Percentiles rank a stretch among this genome's conserved stretches.
phyloP scores from a whole-genome alignment of 2,329 filamentous ascomycete species.

The Nannizziopsis arthrosporioides region DNA sequence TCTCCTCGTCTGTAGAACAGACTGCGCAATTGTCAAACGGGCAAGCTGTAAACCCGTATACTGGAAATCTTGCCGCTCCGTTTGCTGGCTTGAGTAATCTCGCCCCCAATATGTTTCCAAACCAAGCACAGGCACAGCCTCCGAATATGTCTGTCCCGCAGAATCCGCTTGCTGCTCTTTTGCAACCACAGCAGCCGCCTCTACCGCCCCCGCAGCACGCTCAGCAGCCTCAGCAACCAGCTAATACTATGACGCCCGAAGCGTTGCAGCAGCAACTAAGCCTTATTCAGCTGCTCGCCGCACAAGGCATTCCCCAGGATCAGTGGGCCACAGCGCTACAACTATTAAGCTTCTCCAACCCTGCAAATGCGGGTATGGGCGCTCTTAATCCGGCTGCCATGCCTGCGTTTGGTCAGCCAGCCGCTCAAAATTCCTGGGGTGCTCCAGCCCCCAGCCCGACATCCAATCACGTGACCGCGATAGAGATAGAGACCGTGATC shows the following conservation, averaged over 20 bases:
- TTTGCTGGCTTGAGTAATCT: conserved; percentile 37
- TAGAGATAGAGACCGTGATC: conserved; percentile 35
- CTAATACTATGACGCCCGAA: conserved; percentile 34
- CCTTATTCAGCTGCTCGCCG: conserved; percentile 61
- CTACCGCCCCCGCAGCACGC: conserved; percentile 10
- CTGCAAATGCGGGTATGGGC: conserved; percentile 23
- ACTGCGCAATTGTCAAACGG: conserved; percentile 32
- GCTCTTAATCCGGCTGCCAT: conserved; percentile 28
- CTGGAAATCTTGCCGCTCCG: conserved; percentile 38
- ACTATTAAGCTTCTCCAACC: conserved; percentile 36
- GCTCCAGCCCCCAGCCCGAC: conserved; percentile 19
- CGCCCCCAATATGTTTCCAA: conserved; percentile 28
- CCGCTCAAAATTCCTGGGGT: conserved; percentile 17
- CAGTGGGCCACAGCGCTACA: conserved; percentile 54
- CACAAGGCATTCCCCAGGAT: conserved; percentile 65
- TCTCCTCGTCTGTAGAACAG: conserved; percentile 37
- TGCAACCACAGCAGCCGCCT: conserved; percentile 17
- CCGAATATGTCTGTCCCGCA: conserved; percentile 22
- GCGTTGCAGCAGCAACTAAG: conserved; percentile 62
- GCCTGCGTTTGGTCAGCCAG: conserved; percentile 34
- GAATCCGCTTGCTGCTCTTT: conserved; percentile 30
- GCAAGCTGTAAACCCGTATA: conserved; percentile 47
- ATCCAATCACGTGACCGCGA: conserved; percentile 24
- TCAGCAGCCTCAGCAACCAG: conserved; percentile 25
- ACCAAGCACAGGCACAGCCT: conserved; percentile 30